These are phyloP conservation scores for Durotheca rogersii DNA, from an alignment of 495 filamentous ascomycete species.

Conservation along the genomic window DNA sequence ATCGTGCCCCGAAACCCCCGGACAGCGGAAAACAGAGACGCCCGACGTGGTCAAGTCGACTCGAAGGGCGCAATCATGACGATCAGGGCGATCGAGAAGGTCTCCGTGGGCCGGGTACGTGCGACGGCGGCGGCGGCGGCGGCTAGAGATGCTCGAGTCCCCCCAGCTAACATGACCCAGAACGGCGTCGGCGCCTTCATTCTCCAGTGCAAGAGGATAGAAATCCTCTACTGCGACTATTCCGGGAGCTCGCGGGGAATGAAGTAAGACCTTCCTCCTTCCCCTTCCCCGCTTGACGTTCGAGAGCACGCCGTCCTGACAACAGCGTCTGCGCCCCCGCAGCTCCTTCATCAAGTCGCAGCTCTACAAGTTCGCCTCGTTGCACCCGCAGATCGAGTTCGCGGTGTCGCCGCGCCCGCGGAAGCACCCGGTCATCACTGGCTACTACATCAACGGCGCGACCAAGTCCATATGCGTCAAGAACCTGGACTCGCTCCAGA, in stretches of 20 bases:
- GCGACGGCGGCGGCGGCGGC: no score
- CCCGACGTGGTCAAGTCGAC: background rate
- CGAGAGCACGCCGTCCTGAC: background rate
- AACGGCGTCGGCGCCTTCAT: constrained; percentile 98
- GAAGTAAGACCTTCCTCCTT: constrained; percentile 65
- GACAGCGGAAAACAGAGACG: no score
- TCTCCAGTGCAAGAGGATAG: constrained; percentile 91
- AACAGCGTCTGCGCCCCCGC: background rate
- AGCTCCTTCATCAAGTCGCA: constrained; percentile 78
- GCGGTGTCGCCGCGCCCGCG: constrained; percentile 81
- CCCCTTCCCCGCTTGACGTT: background rate
- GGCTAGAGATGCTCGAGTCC: no score
- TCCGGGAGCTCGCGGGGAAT: constrained; percentile 89
- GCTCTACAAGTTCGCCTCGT: constrained; percentile 72
- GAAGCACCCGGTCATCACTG: constrained; percentile 83
- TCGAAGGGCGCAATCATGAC: constrained; percentile 58
- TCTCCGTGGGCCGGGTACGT: constrained; percentile 67
- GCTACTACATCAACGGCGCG: constrained; percentile 84
- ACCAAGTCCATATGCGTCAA: constrained; percentile 85
- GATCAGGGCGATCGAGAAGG: constrained; percentile 57
- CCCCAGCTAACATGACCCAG: constrained; percentile 48
- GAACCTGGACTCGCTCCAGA: constrained; percentile 77
- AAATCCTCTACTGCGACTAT: constrained; percentile 96
- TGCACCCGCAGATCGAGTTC: constrained; percentile 89
- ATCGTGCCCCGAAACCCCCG: no score